Evolutionary conservation across 345 rosid species (phyloP), one percentile per base, ranked within the genome.

Genomic region (Diplotaxis tenuifolia): DNA sequence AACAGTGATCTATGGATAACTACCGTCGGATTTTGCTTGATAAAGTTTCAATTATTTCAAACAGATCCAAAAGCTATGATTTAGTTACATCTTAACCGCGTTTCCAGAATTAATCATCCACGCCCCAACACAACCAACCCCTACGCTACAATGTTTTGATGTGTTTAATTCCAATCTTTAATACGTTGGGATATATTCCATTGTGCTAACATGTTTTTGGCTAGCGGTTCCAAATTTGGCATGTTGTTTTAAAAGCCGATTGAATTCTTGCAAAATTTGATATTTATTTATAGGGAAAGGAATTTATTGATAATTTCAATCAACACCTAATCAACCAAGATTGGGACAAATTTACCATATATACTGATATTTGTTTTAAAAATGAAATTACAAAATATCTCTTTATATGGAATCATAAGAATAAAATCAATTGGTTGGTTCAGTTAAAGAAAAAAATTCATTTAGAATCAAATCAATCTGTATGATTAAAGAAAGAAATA

Each of bases 261-360:
- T 64, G 4, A 54, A 42, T 56, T 20, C 16, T 0, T 19, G 58
- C 70, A 52, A 55, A 34, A 7, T 1, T 6, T 62, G 11, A 18
- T 53, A 54, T 31, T 14, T 28, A 14, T 0, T 16, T 20, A 14
- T 45, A 65, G 49, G 34, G 65, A 29, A 38, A 65, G 12, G 34
- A 3, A 57, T 20, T 27, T 7, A 42, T 38, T 22, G 60, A 20
- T 58, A 56, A 21, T 29, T 10, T 57, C 58, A 4, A 9, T 56
- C 50, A 47, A 25, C 57, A 64, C 55, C 16, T 55, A 20, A 45
- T 57, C 36, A 49, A 57, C 53, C 11, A 66, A 57, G 66, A 57
- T 21, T 74, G 49, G 58, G 29, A 55, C 65, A 73, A n/a, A 12
- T 57, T 73, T 65, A 66, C 71, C 65, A 65, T 73, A 65, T 31